A percentile compares a stretch with the other conserved stretches of the same genome.
phyloP scores from a whole-genome alignment of 1,284 basidiomycete species.

The Pseudozyma thailandica region DNA sequence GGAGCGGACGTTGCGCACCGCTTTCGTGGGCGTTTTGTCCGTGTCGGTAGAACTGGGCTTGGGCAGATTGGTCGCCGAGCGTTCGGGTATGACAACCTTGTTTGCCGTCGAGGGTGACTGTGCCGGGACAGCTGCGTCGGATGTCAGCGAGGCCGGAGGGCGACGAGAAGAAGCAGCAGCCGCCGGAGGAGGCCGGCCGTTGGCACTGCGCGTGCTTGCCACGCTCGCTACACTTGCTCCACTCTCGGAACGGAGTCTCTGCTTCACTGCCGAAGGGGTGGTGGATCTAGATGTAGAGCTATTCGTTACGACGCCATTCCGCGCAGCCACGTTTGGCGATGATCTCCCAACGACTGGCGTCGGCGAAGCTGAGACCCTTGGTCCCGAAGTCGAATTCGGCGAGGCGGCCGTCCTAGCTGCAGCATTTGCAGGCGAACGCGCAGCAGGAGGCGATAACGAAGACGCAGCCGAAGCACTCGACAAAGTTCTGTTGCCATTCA shows the following conservation, averaged over 20 bases:
- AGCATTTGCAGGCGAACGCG: not conserved
- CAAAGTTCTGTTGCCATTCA: slow-evolving; percentile 36
- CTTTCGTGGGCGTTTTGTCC: slow-evolving; percentile 30
- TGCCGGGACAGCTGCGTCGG: no score
- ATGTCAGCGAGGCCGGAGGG: not conserved
- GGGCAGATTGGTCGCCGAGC: slow-evolving; percentile 1
- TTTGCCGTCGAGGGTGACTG: no score
- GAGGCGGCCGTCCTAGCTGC: not conserved
- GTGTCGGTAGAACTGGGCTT: slow-evolving; percentile 1
- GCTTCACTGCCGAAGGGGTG: not conserved
- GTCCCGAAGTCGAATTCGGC: not conserved
- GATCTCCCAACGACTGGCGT: no score
- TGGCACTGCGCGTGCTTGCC: slow-evolving; percentile 1
- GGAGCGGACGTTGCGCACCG: slow-evolving; percentile 17
- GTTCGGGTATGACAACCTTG: slow-evolving; percentile 4
- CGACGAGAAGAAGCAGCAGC: not conserved
- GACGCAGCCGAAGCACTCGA: slow-evolving; percentile 20
- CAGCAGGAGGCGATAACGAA: not conserved
- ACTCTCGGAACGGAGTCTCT: slow-evolving; percentile 14
- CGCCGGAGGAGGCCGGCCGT: not conserved
- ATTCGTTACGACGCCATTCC: no score
- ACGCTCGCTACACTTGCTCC: slow-evolving; percentile 11
- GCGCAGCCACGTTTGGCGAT: not conserved
- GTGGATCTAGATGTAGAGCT: not conserved
- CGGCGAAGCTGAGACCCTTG: no score